Evolutionary conservation across 192 early-diverging fungal genomes (phyloP), one percentile per base, ranked within the genome.

Genomic region (Backusella tarrabulga): DNA sequence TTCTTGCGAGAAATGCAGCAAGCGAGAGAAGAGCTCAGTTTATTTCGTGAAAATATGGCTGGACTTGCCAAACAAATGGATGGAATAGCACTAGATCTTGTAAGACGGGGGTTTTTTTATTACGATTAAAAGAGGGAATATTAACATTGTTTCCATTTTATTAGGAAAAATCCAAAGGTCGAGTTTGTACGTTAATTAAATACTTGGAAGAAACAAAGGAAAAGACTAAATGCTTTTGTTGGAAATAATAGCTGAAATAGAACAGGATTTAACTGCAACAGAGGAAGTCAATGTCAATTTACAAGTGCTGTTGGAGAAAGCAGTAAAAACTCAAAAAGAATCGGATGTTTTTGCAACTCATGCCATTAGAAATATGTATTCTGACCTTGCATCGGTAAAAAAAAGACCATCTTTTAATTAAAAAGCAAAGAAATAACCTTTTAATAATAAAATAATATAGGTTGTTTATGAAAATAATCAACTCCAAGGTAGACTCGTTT

Each of bases 241-340:
- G 15, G 15, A 44, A 50, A 50, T 19, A n/a, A 9, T 60, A 78
- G 76, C 36, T 66, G 74, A 74, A 29, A 82, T 82, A 21, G 80
- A 78, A 32, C 71, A 82, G 26, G 74, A 77, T 38, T 54, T 82
- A 34, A 72, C 74, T 19, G 73, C 76, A 23, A 78, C 80, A 26
- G 77, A 82, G 50, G 80, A 82, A 73, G 70, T 76, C 6, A 82
- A 82, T 78, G 80, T 82, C 11, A 82, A 82, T 44, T 32, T 82
- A 38, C 80, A 82, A 75, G 74, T 82, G 17, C 44, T 82, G 32
- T 68, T 82, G 23, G 80, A 82, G 21, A 75, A 72, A 72, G 76
- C 80, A 21, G 74, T 82, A 17, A 63, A 67, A 42, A 67, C 72
- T 7, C 80, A 82, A 76, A 82, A 82, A n/a, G 77, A 78, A 68